phyloP scores from a whole-genome alignment of 306 rosid genomes.

The Gastrolobium bilobum region DNA sequence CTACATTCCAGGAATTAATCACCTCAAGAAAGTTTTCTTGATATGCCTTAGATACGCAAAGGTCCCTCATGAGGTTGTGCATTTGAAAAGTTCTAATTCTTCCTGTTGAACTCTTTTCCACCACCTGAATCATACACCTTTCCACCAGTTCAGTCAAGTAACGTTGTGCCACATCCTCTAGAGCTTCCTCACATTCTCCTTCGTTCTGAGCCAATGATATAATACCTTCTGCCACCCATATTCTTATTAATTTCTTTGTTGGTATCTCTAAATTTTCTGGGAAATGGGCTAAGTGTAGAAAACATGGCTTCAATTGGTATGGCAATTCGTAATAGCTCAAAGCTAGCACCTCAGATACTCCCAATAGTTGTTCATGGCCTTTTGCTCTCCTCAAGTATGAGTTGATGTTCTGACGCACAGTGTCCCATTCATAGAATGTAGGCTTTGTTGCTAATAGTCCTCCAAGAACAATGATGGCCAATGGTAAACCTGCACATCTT shows the following conservation, averaged over 20 bases:
- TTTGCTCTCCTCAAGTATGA: slow-evolving; percentile 54
- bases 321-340: slow-evolving; percentile 69
- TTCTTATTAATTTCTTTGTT: slow-evolving; percentile 54
- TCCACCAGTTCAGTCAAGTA: slow-evolving; percentile 58
- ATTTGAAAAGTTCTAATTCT: slow-evolving; percentile 62
- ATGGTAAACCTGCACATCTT: slow-evolving; percentile 69
- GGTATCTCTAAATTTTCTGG: slow-evolving; percentile 67
- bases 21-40: slow-evolving; percentile 59
- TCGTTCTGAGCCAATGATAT: slow-evolving; percentile 48
- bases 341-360: slow-evolving; percentile 55
- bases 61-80: slow-evolving; percentile 64
- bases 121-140: slow-evolving; percentile 61
- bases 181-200: slow-evolving; percentile 51
- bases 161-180: slow-evolving; percentile 52
- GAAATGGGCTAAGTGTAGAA: slow-evolving; percentile 62
- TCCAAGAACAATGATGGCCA: slow-evolving; percentile 69
- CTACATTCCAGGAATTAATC: slow-evolving; percentile 42
- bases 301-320: slow-evolving; percentile 66
- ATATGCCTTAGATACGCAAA: slow-evolving; percentile 57
- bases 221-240: slow-evolving; percentile 77
- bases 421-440: slow-evolving; percentile 60
- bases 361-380: slow-evolving; percentile 52
- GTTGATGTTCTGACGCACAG: slow-evolving; percentile 53
- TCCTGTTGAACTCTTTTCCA: slow-evolving; percentile 53
- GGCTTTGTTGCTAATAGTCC: slow-evolving; percentile 68